Base-by-base conservation (phyloP, 257 asterid genomes). In the Primulina tabacum region DNA sequence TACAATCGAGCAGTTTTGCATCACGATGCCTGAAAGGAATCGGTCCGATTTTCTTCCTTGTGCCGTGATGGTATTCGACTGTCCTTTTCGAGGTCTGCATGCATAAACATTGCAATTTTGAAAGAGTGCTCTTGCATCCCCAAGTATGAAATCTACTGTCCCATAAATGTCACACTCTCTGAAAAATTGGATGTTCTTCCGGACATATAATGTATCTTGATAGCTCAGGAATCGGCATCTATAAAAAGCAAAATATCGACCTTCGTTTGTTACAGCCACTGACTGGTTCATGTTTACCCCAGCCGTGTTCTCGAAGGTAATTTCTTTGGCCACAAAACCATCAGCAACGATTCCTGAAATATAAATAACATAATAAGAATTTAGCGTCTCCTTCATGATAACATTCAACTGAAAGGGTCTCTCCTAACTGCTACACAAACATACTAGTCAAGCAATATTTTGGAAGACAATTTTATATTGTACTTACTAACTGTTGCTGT, bases 401-500 rank as follows among this genome's bases (percentile, higher is more conserved):
- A 5, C 2, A 43, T 43, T 14, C n/a, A 4, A 1, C 12, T 43
- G 53, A 12, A 43, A 28, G 6, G 53, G 53, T 43, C 6, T 4
- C 53, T 12, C 53, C 5, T 43, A 11, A 17, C 1, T 43, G 10
- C 2, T 4, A 43, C 14, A 38, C 14, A 6, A 35, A 35, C 40
- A 35, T 2, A 43, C 53, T 4, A 43, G 17, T 43, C n/a, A 43
- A 11, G 18, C n/a, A 43, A 12, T 3, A 11, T 11, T 14, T 1
- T 14, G 2, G 17, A 43, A 43, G n/a, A 3, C 6, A 43, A 24
- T 43, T n/a, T 14, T 43, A 11, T 43, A 6, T 0, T 12, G 6
- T 43, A 58, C 64, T 50, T 8, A 71, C 71, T 69, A 14, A 76
- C 62, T 0, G 67, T 71, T n/a, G 67, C 33, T 12, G 63, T 32